A percentile compares a stretch with the other conserved stretches of the same genome.
These are phyloP conservation scores for Fusarium kyushuense DNA, from an alignment of 2,329 filamentous ascomycete species.

Conservation along the genomic window DNA sequence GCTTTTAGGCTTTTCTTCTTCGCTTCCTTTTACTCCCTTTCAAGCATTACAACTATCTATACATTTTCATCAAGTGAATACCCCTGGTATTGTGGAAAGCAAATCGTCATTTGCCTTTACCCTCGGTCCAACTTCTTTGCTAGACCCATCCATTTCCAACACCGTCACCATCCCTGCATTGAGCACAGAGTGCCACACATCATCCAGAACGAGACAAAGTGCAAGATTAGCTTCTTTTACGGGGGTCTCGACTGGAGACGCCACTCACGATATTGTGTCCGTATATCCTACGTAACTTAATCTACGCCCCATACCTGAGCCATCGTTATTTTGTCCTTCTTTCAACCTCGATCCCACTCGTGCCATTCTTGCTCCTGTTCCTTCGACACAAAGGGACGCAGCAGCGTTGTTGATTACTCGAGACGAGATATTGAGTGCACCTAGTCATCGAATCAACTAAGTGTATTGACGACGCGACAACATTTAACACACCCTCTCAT, in stretches of 20 bases:
- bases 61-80: slow-evolving; percentile 1
- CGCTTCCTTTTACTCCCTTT: slow-evolving; percentile 11
- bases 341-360: slow-evolving; percentile 17
- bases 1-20: slow-evolving; percentile 18
- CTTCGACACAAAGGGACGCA: slow-evolving; percentile 5
- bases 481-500: background rate
- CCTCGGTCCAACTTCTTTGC: slow-evolving; percentile 14
- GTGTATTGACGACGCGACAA: slow-evolving; percentile 22
- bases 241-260: slow-evolving; percentile 15
- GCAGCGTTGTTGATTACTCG: background rate
- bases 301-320: slow-evolving; percentile 7
- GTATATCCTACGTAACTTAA: slow-evolving; percentile 1
- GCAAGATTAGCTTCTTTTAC: slow-evolving; percentile 34
- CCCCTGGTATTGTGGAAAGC: slow-evolving; percentile 1
- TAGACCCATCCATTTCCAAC: background rate
- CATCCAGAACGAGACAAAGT: slow-evolving; percentile 38
- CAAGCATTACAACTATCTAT: background rate
- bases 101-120: slow-evolving; percentile 13
- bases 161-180: slow-evolving; percentile 30
- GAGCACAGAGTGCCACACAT: slow-evolving; percentile 26
- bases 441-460: slow-evolving; percentile 21
- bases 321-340: slow-evolving; percentile 18
- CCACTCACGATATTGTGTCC: slow-evolving; percentile 37
- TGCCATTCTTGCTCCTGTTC: slow-evolving; percentile 3
- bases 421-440: slow-evolving; percentile 14